Base-by-base conservation (phyloP, 768 basidiomycete species). In the Arthromyces matolae region DNA sequence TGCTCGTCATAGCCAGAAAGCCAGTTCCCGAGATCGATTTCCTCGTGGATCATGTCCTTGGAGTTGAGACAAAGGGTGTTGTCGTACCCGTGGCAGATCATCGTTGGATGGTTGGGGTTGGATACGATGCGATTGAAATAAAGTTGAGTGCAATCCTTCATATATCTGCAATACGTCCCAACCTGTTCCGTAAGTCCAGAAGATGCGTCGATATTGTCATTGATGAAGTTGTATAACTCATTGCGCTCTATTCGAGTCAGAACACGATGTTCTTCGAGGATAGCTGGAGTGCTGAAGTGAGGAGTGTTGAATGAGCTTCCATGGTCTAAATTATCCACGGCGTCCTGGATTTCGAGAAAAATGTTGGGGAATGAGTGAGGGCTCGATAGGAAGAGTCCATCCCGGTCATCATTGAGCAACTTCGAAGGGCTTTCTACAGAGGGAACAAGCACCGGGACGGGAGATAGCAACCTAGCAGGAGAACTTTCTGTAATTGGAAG, bases 151-250 rank as follows among this genome's bases (percentile, higher is more conserved):
- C 70, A 74, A 42, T 73, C 68, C 44, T 73, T 65, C 80, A 80
- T 81, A 54, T 73, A 70, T 40, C 67, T 63, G 50, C 66, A 68
- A 58, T 84, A 83, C 8, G 75, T 72, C 18, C 77, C 79, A 48
- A 74, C 69, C 35, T 67, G 70, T 58, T 82, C 78, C 50, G 75
- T 70, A 34, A 79, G 67, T 33, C 74, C 74, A 25, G 59, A 47
- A 16, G 72, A 65, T 47, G 71, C 69, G 12, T 73, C 75, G 41
- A 84, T 70, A 35, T 66, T 72, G 51, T 66, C 68, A 49, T 77
- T 72, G 31, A 84, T 64, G 22, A 76, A 62, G 40, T 74, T 67
- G 54, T 84, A 84, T 47, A 78, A 65, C 20, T 69, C 73, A 43
- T 65, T 60, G 27, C 81, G 77, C 58, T 82, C 78, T n/a, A 59